Percentiles rank a stretch among this genome's conserved stretches.
These are phyloP conservation scores for Pseudogymnoascus sp. DNA, from an alignment of 2,329 filamentous ascomycete species.

Conservation along the genomic window DNA sequence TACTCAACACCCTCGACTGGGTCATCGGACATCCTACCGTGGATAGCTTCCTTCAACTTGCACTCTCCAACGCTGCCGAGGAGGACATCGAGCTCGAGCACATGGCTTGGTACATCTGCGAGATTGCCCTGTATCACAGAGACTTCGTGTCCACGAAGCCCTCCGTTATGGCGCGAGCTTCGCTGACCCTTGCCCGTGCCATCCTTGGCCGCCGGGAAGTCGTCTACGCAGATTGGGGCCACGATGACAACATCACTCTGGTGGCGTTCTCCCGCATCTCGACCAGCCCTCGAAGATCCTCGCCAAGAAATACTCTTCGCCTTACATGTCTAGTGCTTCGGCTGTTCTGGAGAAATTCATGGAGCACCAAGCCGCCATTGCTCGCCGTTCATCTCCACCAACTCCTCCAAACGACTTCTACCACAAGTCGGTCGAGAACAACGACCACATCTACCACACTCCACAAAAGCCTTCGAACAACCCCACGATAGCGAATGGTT, in stretches of 20 bases:
- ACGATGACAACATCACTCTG: conserved; percentile 61
- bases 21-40: conserved; percentile 92
- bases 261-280: conserved; percentile 46
- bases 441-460: conserved; percentile 63
- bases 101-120: conserved; percentile 89
- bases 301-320: conserved; percentile 60
- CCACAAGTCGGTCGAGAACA: conserved; percentile 37
- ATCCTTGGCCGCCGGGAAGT: conserved; percentile 76
- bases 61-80: conserved; percentile 66
- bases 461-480: conserved; percentile 68
- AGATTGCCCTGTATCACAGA: conserved; percentile 92
- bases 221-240: conserved; percentile 69
- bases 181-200: conserved; percentile 77
- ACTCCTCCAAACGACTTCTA: conserved; percentile 51
- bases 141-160: conserved; percentile 93
- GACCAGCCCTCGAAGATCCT: conserved; percentile 62
- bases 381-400: conserved; percentile 50
- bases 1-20: conserved; percentile 95
- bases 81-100: conserved; percentile 84
- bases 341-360: conserved; percentile 61
- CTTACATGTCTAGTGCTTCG: conserved; percentile 59
- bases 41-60: conserved; percentile 85
- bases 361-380: conserved; percentile 51
- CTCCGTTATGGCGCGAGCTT: conserved; percentile 82
- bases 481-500: conserved; percentile 62